Evolutionary conservation across 306 rosid species (phyloP), one percentile per base, ranked within the genome.

Genomic region (Phaseolus lunatus): DNA sequence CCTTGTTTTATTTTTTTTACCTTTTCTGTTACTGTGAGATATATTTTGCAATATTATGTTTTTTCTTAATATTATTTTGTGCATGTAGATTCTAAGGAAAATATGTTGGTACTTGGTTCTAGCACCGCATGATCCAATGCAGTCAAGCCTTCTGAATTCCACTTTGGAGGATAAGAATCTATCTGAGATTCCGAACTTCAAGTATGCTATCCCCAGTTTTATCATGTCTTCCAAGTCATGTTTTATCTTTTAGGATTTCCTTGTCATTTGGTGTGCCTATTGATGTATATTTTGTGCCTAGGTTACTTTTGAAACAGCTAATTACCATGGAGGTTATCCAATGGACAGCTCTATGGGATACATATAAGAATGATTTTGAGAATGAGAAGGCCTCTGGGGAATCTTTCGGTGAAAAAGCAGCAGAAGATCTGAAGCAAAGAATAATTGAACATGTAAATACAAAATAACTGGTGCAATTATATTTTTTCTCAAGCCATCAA

Each of bases 301-400:
- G 97, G 84, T 86, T 83, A 73, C 90, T 93, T 67, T 85, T 93
- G 84, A 93, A 93, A 86, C 97, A 91, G 73, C 73, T 93, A 70
- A 91, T 89, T 72, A 93, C 97, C 26, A 93, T 93, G 97, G 97
- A 93, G 83, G 98, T 93, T 50, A 78, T 93, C 82, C 97, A 91
- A 78, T 93, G 98, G 98, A 93, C 92, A 7, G 78, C 84, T 71
- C 78, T 93, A 24, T 93, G 97, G 98, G 88, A 88, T 81, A 61
- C 90, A 52, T 89, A 89, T 86, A 87, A 91, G 88, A 89, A 78
- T 41, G 97, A 91, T 75, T 93, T 93, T 77, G 93, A 89, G 83
- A 91, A 78, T 16, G 97, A 93, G 79, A 87, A 87, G 80, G 70
- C 83, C 77, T 82, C 88, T 63, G 98, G 98, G 47, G 90, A 92